phyloP scores from a whole-genome alignment of 2,329 filamentous ascomycete genomes.

The Monascus ruber region DNA sequence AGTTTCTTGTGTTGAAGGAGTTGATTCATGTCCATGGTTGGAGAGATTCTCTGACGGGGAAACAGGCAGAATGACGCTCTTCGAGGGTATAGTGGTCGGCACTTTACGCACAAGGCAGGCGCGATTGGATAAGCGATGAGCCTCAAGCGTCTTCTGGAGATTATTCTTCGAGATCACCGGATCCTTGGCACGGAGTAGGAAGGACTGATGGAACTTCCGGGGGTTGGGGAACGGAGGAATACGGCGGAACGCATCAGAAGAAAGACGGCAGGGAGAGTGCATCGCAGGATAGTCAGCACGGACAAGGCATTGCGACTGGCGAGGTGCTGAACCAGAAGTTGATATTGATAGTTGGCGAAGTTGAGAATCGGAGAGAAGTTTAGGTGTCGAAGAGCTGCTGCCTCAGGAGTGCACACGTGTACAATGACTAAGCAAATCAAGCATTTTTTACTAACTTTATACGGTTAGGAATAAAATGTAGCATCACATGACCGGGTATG shows the following conservation, averaged over 20 bases:
- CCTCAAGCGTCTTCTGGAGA: slow-evolving; percentile 29
- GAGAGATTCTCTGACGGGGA: slow-evolving; percentile 7
- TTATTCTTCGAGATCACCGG: slow-evolving; percentile 20
- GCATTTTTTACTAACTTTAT: no score
- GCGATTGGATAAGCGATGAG: slow-evolving; percentile 29
- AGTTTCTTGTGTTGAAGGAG: not conserved
- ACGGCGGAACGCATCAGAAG: not conserved
- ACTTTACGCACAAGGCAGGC: slow-evolving; percentile 24
- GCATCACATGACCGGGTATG: no score
- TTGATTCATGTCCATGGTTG: not conserved
- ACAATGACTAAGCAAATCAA: no score
- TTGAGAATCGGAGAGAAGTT: not conserved
- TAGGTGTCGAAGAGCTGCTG: no score
- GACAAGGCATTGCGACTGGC: slow-evolving; percentile 2
- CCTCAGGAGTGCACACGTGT: no score
- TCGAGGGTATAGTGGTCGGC: slow-evolving; percentile 5
- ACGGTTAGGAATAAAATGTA: no score
- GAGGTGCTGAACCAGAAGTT: slow-evolving; percentile 6
- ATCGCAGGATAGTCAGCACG: not conserved
- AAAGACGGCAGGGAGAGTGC: not conserved
- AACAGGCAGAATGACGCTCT: slow-evolving; percentile 9
- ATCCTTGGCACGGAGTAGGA: slow-evolving; percentile 5
- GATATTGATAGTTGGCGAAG: not conserved
- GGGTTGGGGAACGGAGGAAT: not conserved
- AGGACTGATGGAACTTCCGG: slow-evolving; percentile 5